These are phyloP conservation scores for Recurvomyces mirabilis DNA, from an alignment of 495 filamentous ascomycete genomes.

Conservation along the genomic window DNA sequence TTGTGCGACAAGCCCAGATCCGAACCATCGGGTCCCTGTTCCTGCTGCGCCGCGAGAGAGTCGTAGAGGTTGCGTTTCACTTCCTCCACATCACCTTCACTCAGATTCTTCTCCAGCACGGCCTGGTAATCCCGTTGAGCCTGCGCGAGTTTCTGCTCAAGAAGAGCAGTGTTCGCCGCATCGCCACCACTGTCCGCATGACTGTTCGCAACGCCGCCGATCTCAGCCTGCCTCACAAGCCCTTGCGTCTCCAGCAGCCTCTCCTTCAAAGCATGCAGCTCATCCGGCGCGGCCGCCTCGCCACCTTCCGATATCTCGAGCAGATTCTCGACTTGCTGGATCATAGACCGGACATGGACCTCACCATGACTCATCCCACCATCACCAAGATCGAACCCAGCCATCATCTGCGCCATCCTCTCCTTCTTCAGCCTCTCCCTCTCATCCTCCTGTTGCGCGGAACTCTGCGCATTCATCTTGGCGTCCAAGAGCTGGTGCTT, in stretches of 20 bases:
- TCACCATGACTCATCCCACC: conserved; percentile 90
- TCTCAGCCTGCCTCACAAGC: conserved; percentile 83
- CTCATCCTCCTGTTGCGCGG: conserved; percentile 73
- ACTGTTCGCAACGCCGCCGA: conserved; percentile 58
- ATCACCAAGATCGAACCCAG: conserved; percentile 82
- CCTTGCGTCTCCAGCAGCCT: conserved; percentile 80
- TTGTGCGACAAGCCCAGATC: conserved; percentile 62
- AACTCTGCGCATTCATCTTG: conserved; percentile 91
- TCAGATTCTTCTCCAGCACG: conserved; percentile 66
- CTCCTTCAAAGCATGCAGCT: conserved; percentile 61
- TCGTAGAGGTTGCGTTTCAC: conserved; percentile 68
- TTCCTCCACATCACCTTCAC: conserved; percentile 67
- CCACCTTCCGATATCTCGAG: conserved; percentile 64
- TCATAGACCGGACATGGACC: conserved; percentile 64
- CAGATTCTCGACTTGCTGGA: conserved; percentile 68
- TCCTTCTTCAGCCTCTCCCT: conserved; percentile 98
- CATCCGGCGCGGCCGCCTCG: conserved; percentile 69
- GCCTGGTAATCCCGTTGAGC: conserved; percentile 74
- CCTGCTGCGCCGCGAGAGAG: conserved; percentile 60
- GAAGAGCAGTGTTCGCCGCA: conserved; percentile 49
- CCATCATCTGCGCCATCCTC: conserved; percentile 99
- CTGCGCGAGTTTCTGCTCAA: conserved; percentile 60
- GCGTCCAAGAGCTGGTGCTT: conserved; percentile 95
- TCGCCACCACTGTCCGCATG: conserved; percentile 46
- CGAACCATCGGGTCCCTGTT: conserved; percentile 51